Conservation (phyloP, 2,329 filamentous ascomycete species). For the Phialophora macrospora region DNA sequence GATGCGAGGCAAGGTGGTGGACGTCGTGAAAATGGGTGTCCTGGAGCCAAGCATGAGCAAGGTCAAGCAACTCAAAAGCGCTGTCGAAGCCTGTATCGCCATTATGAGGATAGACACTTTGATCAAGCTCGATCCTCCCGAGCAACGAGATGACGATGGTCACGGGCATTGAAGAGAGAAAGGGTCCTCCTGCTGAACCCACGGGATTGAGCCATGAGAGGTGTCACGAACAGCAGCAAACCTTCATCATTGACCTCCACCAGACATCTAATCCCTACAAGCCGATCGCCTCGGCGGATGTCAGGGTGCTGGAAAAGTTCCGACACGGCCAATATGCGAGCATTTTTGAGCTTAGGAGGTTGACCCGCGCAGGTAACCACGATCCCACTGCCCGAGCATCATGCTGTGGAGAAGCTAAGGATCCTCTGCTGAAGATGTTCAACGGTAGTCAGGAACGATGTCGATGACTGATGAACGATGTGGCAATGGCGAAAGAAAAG, state of each 20-base stretch:
- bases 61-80: constrained; percentile 96
- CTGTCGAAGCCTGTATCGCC: constrained; percentile 96
- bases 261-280: background rate
- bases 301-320: background rate
- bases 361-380: background rate
- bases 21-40: constrained; percentile 92
- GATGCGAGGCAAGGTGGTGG: constrained; percentile 83
- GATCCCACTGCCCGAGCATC: background rate
- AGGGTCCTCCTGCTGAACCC: background rate
- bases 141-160: constrained; percentile 74
- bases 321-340: background rate
- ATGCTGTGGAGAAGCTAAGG: background rate
- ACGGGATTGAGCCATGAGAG: background rate
- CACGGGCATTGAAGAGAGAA: constrained; percentile 52
- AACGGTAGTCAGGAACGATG: background rate
- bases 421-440: background rate
- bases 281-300: too few species aligned
- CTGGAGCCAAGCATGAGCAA: constrained; percentile 98
- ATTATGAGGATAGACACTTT: constrained; percentile 99
- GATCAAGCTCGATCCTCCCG: constrained; percentile 89
- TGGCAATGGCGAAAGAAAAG: background rate
- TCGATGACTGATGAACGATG: background rate
- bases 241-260: background rate
- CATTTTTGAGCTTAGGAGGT: background rate
- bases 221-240: background rate